Evolutionary conservation across 805 yeast genomes (phyloP).

Genomic region (Wickerhamomyces chaumierensis): DNA sequence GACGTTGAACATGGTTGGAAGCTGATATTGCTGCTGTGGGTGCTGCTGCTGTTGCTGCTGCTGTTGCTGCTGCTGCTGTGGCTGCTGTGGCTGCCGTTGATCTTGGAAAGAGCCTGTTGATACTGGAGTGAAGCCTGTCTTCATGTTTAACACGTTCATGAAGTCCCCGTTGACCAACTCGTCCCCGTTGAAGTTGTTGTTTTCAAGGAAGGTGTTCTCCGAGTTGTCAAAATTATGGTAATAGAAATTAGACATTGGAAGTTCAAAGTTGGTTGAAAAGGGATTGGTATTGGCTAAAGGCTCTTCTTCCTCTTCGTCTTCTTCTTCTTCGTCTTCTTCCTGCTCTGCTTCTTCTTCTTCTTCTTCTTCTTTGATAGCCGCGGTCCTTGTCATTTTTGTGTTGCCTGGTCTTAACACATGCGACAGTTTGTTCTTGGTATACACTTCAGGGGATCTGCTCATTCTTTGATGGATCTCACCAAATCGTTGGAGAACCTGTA

Average conservation of each 20-base stretch:
- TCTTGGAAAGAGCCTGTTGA: no score
- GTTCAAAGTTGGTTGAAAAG: no score
- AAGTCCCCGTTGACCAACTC: neutral
- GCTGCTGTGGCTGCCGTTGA: no score
- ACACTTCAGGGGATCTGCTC: neutral
- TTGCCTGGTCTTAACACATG: neutral
- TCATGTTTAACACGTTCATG: neutral
- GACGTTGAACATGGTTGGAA: no score
- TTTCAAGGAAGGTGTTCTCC: neutral
- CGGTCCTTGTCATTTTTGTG: neutral
- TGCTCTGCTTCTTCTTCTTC: neutral
- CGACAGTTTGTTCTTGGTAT: neutral
- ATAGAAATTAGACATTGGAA: neutral
- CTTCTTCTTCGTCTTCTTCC: no score
- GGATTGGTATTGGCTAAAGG: no score
- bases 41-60: no score
- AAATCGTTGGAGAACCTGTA: conserved; percentile 14
- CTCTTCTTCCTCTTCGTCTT: no score
- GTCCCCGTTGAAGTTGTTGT: neutral
- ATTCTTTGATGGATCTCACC: conserved; percentile 11
- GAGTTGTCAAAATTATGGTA: neutral
- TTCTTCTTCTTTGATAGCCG: neutral
- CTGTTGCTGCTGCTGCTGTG: no score
- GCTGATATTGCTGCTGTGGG: no score
- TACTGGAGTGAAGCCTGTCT: neutral